A percentile compares a stretch with the other conserved stretches of the same genome.
Evolutionary conservation across 2,329 filamentous ascomycete genomes (phyloP).

Genomic region (Pseudogymnoascus sp.): DNA sequence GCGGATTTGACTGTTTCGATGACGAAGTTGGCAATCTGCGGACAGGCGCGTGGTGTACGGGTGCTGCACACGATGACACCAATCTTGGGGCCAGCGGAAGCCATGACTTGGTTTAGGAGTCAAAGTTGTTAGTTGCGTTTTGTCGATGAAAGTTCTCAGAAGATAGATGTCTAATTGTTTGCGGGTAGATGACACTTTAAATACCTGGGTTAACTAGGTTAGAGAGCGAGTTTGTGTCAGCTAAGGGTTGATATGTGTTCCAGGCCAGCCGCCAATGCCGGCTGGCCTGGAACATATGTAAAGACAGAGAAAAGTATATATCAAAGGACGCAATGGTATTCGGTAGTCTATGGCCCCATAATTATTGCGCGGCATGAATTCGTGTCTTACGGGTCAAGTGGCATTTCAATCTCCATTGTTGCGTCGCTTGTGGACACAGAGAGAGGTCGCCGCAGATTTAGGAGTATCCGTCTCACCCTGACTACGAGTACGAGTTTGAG

Average conservation of each 20-base stretch:
- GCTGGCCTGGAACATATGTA: too few species aligned
- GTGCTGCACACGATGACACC: slow-evolving; percentile 31
- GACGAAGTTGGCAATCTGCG: slow-evolving; percentile 28
- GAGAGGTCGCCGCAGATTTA: background rate
- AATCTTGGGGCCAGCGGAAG: slow-evolving; percentile 15
- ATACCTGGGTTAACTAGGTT: too few species aligned
- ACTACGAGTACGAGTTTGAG: background rate
- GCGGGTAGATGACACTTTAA: background rate
- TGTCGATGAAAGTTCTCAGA: background rate
- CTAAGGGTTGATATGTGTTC: too few species aligned
- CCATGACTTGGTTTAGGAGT: background rate
- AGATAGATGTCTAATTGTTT: background rate
- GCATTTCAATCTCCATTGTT: background rate
- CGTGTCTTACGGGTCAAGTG: background rate
- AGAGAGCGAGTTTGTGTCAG: too few species aligned
- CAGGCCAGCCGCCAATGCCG: too few species aligned
- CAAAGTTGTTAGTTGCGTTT: background rate
- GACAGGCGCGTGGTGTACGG: slow-evolving; percentile 29
- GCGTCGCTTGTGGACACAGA: background rate
- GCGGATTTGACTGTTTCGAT: slow-evolving; percentile 20
- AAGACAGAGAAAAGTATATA: too few species aligned
- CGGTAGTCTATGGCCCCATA: background rate
- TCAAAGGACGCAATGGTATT: background rate
- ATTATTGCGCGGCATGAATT: background rate
- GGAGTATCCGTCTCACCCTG: background rate